A percentile compares a stretch with the other conserved stretches of the same genome.
Evolutionary conservation across 1,284 basidiomycete genomes (phyloP).

Genomic region (Chiua sp.): DNA sequence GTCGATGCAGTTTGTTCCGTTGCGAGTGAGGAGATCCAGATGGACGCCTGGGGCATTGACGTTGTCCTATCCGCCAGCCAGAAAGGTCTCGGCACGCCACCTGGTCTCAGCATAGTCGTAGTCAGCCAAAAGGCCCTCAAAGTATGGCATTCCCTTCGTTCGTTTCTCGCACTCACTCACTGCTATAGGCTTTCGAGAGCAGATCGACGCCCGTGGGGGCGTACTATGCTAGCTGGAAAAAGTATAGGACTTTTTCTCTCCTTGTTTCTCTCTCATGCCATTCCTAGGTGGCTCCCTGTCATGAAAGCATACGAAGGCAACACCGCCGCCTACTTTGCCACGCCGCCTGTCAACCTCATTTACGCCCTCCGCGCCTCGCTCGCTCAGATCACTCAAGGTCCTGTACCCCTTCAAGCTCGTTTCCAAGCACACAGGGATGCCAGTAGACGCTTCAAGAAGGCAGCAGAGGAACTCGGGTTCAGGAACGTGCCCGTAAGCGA

Average conservation of each 20-base stretch:
- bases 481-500: slow-evolving; percentile 70
- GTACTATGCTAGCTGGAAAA: slow-evolving; percentile 94
- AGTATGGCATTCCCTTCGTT: slow-evolving; percentile 36
- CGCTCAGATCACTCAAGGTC: slow-evolving; percentile 65
- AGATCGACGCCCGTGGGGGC: slow-evolving; percentile 75
- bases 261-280: background rate
- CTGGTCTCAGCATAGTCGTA: slow-evolving; percentile 88
- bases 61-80: slow-evolving; percentile 91
- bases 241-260: slow-evolving; percentile 46
- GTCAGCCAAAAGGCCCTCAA: slow-evolving; percentile 85
- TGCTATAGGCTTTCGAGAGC: slow-evolving; percentile 62
- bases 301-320: slow-evolving; percentile 90
- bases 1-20: slow-evolving; percentile 97
- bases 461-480: slow-evolving; percentile 75
- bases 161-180: background rate
- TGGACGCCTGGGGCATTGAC: slow-evolving; percentile 96
- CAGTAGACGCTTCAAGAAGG: slow-evolving; percentile 77
- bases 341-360: slow-evolving; percentile 93
- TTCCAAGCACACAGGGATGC: slow-evolving; percentile 81
- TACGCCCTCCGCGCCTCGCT: slow-evolving; percentile 90
- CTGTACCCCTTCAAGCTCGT: slow-evolving; percentile 77
- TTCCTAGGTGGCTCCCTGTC: slow-evolving; percentile 83
- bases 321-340: slow-evolving; percentile 88
- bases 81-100: slow-evolving; percentile 96
- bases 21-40: slow-evolving; percentile 93